Base-by-base conservation (phyloP, 805 yeast species). In the Wickerhamomyces alni region DNA sequence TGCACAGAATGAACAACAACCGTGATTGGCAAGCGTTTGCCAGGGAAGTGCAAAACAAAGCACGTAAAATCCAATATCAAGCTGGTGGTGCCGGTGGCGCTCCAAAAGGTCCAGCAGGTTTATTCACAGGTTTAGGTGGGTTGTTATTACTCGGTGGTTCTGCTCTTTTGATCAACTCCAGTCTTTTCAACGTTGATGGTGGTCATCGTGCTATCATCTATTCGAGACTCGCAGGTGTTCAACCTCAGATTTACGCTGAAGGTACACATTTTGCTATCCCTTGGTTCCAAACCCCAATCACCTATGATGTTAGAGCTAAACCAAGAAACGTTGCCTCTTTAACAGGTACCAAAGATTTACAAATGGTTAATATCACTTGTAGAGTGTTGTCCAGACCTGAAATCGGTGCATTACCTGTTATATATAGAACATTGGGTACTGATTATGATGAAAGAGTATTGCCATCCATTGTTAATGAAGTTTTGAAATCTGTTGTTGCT, bases 291-390 rank as follows among this genome's bases (percentile, higher is more conserved):
- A 83, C 87, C 36, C 96, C 99, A 30, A 73, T 88, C 36, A 77
- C 88, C 38, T 93, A 84, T 63, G 98, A 93, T 60, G 95, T 93
- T 44, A 79, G 99, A 56, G 97, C 99, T 35, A 91, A 87, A 61
- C 99, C 99, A 43, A 80, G 97, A 66, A 88, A 88, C 52, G 94
- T 93, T 45, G 86, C 97, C 12, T 87, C 96, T 19, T 74, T 94
- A 55, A 93, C 99, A 1, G 99, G 99, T 50, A 93, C 99, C 17
- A 93, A 93, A 68, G 99, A 93, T 66, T 74, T 93, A 59, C 99
- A 93, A 69, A 93, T 93, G 99, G 99, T 93, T 36, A 93, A 88
- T 64, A 91, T 93, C 58, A 91, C 98, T n/a, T 93, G 99, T 65
- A 82, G 99, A 69, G 99, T 93, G 19, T 75, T 93, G 53, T 83